These are phyloP conservation scores for Chrysoporthe deuterocubensis DNA, from an alignment of 2,329 filamentous ascomycete genomes.

Conservation along the genomic window DNA sequence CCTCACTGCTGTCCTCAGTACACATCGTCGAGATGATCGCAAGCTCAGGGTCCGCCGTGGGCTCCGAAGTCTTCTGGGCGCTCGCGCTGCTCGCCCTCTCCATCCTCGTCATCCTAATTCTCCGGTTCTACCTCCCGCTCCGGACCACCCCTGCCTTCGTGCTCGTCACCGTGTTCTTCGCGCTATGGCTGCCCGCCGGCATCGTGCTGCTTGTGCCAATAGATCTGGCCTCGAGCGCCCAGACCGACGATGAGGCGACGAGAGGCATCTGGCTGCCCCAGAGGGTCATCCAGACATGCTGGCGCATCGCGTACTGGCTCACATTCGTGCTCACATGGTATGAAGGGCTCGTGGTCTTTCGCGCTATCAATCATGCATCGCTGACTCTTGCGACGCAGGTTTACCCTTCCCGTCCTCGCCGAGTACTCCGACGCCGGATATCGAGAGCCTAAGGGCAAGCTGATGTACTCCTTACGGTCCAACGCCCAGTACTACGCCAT, in stretches of 20 bases:
- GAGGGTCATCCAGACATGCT: constrained; percentile 79
- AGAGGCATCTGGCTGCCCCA: constrained; percentile 88
- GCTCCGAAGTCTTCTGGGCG: constrained; percentile 78
- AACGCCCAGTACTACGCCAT: constrained; percentile 91
- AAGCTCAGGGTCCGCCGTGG: constrained; percentile 60
- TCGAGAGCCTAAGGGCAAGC: constrained; percentile 78
- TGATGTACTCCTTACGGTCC: constrained; percentile 81
- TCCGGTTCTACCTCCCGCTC: constrained; percentile 88
- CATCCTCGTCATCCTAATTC: constrained; percentile 76
- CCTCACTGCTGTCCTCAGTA: constrained; percentile 7
- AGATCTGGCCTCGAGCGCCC: constrained; percentile 86
- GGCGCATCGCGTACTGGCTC: constrained; percentile 96
- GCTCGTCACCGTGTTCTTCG: constrained; percentile 89
- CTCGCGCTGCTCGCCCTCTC: constrained; percentile 76
- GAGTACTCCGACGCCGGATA: constrained; percentile 96
- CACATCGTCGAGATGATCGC: constrained; percentile 30
- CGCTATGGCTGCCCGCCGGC: constrained; percentile 88
- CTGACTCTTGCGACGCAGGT: constrained; percentile 54
- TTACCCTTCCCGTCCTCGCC: constrained; percentile 88
- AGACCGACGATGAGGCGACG: constrained; percentile 69
- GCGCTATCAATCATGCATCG: neutral
- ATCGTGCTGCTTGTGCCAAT: constrained; percentile 93
- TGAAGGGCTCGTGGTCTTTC: constrained; percentile 29
- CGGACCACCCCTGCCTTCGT: constrained; percentile 90
- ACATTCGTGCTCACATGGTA: constrained; percentile 95